phyloP scores from a whole-genome alignment of 768 basidiomycete genomes.

The Tricholomella constricta region DNA sequence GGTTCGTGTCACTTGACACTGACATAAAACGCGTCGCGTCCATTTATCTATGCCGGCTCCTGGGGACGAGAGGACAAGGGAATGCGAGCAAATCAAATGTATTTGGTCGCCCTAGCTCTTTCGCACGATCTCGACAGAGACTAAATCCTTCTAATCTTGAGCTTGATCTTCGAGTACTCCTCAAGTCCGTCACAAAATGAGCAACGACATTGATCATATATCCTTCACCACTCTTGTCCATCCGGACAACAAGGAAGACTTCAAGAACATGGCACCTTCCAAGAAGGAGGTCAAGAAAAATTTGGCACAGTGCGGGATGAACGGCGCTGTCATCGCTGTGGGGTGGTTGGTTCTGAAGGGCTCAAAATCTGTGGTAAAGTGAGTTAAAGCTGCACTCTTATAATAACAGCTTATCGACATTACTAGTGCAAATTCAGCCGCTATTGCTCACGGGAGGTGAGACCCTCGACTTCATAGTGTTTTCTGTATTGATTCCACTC shows the following conservation, averaged over 20 bases:
- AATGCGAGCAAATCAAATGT: too few species aligned
- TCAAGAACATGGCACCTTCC: slow-evolving; percentile 6
- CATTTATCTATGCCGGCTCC: too few species aligned
- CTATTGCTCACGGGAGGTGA: slow-evolving; percentile 13
- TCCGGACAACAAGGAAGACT: slow-evolving; percentile 8
- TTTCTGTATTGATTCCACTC: neutral
- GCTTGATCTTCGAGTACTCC: too few species aligned
- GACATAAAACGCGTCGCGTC: too few species aligned
- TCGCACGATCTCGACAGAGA: too few species aligned
- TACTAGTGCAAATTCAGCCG: slow-evolving; percentile 10
- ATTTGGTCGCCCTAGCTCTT: too few species aligned
- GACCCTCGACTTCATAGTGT: too few species aligned
- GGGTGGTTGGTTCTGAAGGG: neutral
- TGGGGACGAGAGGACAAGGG: too few species aligned
- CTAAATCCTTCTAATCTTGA: too few species aligned
- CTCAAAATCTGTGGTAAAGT: slow-evolving; percentile 10
- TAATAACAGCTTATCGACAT: neutral
- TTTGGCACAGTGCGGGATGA: neutral
- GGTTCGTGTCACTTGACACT: too few species aligned
- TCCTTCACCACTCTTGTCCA: slow-evolving; percentile 9
- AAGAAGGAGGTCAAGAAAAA: slow-evolving; percentile 8
- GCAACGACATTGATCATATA: neutral
- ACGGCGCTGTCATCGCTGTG: slow-evolving; percentile 6
- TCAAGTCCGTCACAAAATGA: neutral
- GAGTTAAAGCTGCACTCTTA: neutral